Percentiles rank a stretch among this genome's conserved stretches.
These are phyloP conservation scores for Eremochloa ophiuroides DNA, from an alignment of 176 grass and related monocot genomes.

Conservation along the genomic window DNA sequence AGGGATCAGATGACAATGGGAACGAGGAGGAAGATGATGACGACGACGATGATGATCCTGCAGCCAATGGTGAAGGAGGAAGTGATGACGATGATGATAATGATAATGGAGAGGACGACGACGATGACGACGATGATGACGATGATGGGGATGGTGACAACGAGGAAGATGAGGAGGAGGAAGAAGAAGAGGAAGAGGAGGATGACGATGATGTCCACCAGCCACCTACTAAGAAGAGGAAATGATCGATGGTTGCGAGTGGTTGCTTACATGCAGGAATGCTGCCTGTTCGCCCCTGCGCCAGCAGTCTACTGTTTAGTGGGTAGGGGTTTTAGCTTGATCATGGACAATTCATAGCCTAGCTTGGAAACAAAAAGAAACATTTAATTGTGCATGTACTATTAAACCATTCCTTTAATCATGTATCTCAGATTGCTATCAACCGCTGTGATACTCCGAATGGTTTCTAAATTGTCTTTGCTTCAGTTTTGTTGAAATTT, in stretches of 20 bases:
- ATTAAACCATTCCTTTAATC: constrained; percentile 19
- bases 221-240: constrained; percentile 52
- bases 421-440: constrained; percentile 24
- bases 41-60: constrained; percentile 14
- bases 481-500: background rate
- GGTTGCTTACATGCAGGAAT: background rate
- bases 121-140: background rate
- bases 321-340: constrained; percentile 22
- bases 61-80: constrained; percentile 42
- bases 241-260: constrained; percentile 19
- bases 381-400: constrained; percentile 35
- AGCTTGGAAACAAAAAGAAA: constrained; percentile 20
- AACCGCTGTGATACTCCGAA: background rate
- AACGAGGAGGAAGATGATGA: constrained; percentile 31
- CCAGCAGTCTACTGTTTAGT: constrained; percentile 21
- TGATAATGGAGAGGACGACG: background rate
- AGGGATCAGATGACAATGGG: constrained; percentile 28
- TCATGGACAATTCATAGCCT: constrained; percentile 23
- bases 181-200: constrained; percentile 13
- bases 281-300: background rate
- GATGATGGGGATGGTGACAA: background rate
- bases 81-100: constrained; percentile 22
- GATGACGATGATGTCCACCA: constrained; percentile 41
- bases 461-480: background rate
- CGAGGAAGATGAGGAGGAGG: background rate